phyloP scores from a whole-genome alignment of 352 stramenopile species.

The Paralagenidium karlingii region DNA sequence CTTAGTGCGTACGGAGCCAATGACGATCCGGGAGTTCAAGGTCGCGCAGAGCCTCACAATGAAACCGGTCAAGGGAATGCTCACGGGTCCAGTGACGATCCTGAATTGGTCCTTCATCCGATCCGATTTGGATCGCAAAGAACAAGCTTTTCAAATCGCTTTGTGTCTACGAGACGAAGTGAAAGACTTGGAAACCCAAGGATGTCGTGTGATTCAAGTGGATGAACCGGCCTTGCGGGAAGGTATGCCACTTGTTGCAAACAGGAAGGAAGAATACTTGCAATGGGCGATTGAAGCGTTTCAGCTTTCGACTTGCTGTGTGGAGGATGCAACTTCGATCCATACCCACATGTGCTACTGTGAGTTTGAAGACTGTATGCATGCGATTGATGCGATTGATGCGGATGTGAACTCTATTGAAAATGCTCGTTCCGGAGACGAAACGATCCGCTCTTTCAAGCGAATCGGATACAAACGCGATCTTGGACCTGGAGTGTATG shows the following conservation, averaged over 20 bases:
- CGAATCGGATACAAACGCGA: slow-evolving; percentile 84
- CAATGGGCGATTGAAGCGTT: slow-evolving; percentile 78
- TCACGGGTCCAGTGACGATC: slow-evolving; percentile 89
- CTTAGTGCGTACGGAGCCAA: slow-evolving; percentile 66
- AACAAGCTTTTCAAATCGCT: slow-evolving; percentile 84
- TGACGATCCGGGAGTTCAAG: slow-evolving; percentile 87
- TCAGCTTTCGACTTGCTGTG: slow-evolving; percentile 75
- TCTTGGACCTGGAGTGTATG: slow-evolving; percentile 86
- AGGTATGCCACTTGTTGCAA: slow-evolving; percentile 80
- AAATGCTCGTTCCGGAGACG: slow-evolving; percentile 85
- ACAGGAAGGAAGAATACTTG: slow-evolving; percentile 77
- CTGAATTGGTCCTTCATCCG: slow-evolving; percentile 93
- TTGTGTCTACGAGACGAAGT: slow-evolving; percentile 87
- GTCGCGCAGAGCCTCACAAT: slow-evolving; percentile 83
- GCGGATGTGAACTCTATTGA: slow-evolving; percentile 93
- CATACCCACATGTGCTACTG: slow-evolving; percentile 96
- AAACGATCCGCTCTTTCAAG: slow-evolving; percentile 84
- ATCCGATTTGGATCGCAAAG: slow-evolving; percentile 82
- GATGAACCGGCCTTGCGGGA: slow-evolving; percentile 88
- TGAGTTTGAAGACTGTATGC: slow-evolving; percentile 91
- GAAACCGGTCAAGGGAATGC: slow-evolving; percentile 90
- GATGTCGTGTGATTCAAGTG: slow-evolving; percentile 85
- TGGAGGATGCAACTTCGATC: slow-evolving; percentile 84
- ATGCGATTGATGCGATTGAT: slow-evolving; percentile 86
- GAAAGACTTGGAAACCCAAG: slow-evolving; percentile 78